phyloP scores from a whole-genome alignment of 2,329 filamentous ascomycete species.

The Dactylellina parvicollis region DNA sequence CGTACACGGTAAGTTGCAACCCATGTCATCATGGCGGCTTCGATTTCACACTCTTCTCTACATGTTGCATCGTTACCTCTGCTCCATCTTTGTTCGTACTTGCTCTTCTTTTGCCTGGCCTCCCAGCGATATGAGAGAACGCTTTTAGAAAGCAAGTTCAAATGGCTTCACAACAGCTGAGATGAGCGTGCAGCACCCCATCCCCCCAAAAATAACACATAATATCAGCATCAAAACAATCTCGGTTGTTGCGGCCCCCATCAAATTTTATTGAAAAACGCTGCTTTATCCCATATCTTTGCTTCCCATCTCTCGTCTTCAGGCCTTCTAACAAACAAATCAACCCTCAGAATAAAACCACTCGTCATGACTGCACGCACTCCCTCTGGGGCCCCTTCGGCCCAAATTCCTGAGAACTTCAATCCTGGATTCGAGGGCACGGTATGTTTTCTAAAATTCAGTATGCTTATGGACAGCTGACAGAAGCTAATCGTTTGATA shows the following conservation, averaged over 20 bases:
- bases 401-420: conserved; percentile 25
- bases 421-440: conserved; percentile 19
- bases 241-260: too few species aligned
- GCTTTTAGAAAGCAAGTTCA: too few species aligned
- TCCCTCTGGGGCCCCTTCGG: conserved; percentile 25
- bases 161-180: background rate
- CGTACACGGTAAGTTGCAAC: conserved; percentile 10
- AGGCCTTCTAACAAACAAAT: conserved; percentile 13
- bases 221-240: too few species aligned
- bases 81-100: too few species aligned
- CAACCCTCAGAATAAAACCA: conserved; percentile 8
- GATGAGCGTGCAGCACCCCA: background rate
- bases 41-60: too few species aligned
- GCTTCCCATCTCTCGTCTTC: background rate
- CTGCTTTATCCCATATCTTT: background rate
- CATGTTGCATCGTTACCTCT: too few species aligned
- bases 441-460: conserved; percentile 16
- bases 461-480: background rate
- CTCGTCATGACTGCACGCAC: conserved; percentile 23
- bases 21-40: too few species aligned
- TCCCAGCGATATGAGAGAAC: too few species aligned
- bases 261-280: background rate
- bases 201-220: too few species aligned
- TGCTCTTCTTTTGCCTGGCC: too few species aligned
- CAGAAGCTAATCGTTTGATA: conserved; percentile 24